Base-by-base conservation (phyloP, 139 green algal genomes). In the Picochlorum sp. region DNA sequence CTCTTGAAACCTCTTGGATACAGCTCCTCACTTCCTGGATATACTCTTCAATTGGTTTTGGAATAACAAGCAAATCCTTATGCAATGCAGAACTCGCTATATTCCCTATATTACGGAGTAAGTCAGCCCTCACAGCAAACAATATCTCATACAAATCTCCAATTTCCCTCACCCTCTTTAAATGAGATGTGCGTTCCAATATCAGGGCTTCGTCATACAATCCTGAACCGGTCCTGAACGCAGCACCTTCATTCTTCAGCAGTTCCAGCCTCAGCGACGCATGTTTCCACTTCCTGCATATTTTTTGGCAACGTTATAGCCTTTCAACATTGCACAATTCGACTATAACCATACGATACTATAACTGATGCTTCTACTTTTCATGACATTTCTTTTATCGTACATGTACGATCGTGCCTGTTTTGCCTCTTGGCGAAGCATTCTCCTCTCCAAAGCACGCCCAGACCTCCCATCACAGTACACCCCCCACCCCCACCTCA, bases 41-140 rank as follows among this genome's bases (percentile, higher is more conserved):
- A 35, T 61, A 61, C 13, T 61, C 73, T 29, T 72, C 66, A 44
- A 98, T 95, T 55, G 83, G 72, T 20, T 72, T 57, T 16, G 91
- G 91, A 7, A 91, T 64, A 14, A 59, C 9, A n/a, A 52, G 47
- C 54, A 77, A 79, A 60, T 76, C 54, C 53, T 86, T 70, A 56
- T 88, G 79, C 61, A 89, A 61, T 26, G 51, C 44, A 49, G 35
- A 33, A 47, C 45, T 64, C 39, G 83, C 74, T 55, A 97, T 90
- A 75, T 94, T 93, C 31, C 86, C 91, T 13, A 98, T 75, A 69
- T 97, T 96, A 30, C 91, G 74, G 12, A 96, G 69, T 32, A 97
- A 75, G 73, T 98, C 91, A 6, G 89, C 67, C 9, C 91, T 76
- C 47, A 98, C 69, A 2, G 69, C 79, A 67, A 94, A 90, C 72